A percentile compares a stretch with the other conserved stretches of the same genome.
Conservation (phyloP, 2,329 filamentous ascomycete species). For the Fonsecaea pugnacius region DNA sequence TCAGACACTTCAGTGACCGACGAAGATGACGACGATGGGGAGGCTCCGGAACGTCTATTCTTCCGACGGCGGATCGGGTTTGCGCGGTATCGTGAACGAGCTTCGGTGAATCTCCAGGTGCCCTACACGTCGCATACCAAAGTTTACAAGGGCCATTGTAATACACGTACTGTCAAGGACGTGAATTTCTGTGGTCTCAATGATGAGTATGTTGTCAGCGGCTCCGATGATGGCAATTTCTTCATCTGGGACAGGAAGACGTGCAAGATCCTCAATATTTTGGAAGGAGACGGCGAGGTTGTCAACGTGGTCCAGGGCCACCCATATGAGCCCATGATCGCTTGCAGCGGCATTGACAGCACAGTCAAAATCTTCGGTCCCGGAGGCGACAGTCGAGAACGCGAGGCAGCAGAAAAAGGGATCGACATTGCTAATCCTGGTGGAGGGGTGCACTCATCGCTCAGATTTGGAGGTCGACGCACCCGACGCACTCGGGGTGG, state of each 20-base stretch:
- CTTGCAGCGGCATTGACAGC: constrained; percentile 69
- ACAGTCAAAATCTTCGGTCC: constrained; percentile 72
- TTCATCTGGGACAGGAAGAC: constrained; percentile 73
- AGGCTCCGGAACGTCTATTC: constrained; percentile 40
- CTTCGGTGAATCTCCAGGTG: constrained; percentile 59
- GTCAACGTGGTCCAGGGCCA: constrained; percentile 72
- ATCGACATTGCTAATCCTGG: constrained; percentile 60
- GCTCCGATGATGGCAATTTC: constrained; percentile 68
- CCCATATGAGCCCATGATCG: constrained; percentile 69
- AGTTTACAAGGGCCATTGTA: constrained; percentile 67
- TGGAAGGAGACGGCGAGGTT: constrained; percentile 70
- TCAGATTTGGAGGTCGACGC: constrained; percentile 38
- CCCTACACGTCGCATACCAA: constrained; percentile 62
- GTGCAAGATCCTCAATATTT: constrained; percentile 64
- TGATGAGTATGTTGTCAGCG: constrained; percentile 71
- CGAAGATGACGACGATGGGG: constrained; percentile 38
- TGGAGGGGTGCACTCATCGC: constrained; percentile 44
- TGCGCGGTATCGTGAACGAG: constrained; percentile 52
- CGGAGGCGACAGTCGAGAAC: constrained; percentile 56
- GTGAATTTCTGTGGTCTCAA: constrained; percentile 70
- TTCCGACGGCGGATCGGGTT: constrained; percentile 56
- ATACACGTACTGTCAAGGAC: constrained; percentile 70
- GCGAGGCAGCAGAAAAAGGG: constrained; percentile 61
- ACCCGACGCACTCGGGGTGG: constrained; percentile 26
- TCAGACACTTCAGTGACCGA: constrained; percentile 22